phyloP scores from a whole-genome alignment of 2,329 filamentous ascomycete species.

The Botrytis medusae region DNA sequence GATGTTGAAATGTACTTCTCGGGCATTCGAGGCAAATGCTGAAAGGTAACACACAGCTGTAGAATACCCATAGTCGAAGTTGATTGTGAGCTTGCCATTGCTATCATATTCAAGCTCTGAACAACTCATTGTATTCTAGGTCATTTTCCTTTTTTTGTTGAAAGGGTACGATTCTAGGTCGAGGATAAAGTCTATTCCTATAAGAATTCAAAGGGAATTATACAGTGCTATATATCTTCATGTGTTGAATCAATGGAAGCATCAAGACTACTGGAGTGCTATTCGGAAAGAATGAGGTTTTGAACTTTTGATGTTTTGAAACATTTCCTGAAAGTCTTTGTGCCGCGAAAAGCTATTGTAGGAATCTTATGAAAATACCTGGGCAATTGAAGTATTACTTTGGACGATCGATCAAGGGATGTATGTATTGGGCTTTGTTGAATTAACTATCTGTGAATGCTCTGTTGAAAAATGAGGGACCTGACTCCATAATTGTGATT shows the following conservation, averaged over 20 bases:
- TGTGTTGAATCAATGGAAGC: neutral
- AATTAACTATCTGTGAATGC: neutral
- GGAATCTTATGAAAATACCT: neutral
- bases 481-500: neutral
- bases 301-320: neutral
- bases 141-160: neutral
- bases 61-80: neutral
- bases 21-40: neutral
- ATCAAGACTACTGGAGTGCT: neutral
- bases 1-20: neutral
- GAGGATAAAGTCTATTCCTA: neutral
- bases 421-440: neutral
- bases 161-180: neutral
- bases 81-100: neutral
- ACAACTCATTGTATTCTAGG: neutral
- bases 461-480: neutral
- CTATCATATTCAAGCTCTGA: neutral
- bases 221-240: neutral
- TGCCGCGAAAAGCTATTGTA: neutral
- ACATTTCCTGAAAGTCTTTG: neutral
- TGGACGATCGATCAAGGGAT: neutral
- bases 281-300: neutral
- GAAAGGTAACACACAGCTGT: neutral
- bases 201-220: neutral
- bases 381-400: neutral